Evolutionary conservation across 208 protist species (phyloP), one percentile per base, ranked within the genome.

Genomic region (Crithidia bombi): DNA sequence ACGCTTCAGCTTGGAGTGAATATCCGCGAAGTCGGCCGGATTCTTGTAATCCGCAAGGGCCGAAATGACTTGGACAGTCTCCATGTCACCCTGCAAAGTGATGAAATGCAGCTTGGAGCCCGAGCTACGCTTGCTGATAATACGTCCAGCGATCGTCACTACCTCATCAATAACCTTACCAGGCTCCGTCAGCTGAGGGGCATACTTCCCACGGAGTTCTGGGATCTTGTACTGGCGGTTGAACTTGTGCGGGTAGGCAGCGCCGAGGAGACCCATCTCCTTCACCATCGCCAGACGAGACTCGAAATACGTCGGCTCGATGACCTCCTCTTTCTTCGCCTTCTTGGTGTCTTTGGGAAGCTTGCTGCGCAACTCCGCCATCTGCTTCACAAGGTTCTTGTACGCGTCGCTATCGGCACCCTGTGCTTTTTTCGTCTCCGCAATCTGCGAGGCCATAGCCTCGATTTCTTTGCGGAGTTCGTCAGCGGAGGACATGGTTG

Each of bases 191-290:
- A 99, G 39, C 59, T 81, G 50, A 11, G 62, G 36, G 9, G 66
- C 35, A 71, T 90, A 99, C 49, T 90, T 87, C 19, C 41, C 55
- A 12, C 85, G 66, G 75, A 98, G 98, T 66, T 98, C 78, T 12
- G 95, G 93, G 46, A 99, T 73, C 21, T 78, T 90, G 56, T 87
- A 91, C 35, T 91, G 73, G 14, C 89, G 81, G 19, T 97, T 41
- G 70, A 99, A 99, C 88, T 99, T 99, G 83, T 99, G 98, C 38
- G 98, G 98, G 74, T 99, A 99, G 17, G 96, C 90, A 26, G 97
- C 90, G n/a, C 84, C 88, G 21, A 94, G 65, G 6, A 90, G 72
- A 39, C 93, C 93, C 68, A 97, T 83, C 56, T 93, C 75, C 12
- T 90, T 87, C 46, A 97, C 90, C 89, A 96, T 93, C 7, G 87